These are phyloP conservation scores for Coemansia sp. DNA, from an alignment of 192 early-diverging fungal genomes.

Conservation along the genomic window DNA sequence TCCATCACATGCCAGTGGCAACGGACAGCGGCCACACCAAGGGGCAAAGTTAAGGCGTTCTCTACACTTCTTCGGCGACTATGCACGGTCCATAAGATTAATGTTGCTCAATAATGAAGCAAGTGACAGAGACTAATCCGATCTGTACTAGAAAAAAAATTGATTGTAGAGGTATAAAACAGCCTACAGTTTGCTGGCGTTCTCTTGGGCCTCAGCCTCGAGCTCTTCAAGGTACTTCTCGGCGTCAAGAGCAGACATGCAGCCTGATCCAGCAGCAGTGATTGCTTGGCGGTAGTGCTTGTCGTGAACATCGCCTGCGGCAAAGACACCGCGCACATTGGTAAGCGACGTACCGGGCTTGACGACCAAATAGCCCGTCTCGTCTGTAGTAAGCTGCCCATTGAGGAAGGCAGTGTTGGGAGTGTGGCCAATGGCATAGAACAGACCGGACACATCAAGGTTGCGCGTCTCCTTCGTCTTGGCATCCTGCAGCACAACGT, in stretches of 20 bases:
- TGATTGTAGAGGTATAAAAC: too few relatives aligned
- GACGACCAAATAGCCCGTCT: constrained; percentile 85
- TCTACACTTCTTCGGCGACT: too few relatives aligned
- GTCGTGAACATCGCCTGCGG: constrained; percentile 98
- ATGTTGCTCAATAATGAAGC: too few relatives aligned
- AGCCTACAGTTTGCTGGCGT: constrained; percentile 54
- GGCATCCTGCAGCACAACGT: constrained; percentile 75
- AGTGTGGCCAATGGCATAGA: constrained; percentile 97
- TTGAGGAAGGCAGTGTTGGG: constrained; percentile 79
- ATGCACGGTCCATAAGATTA: too few relatives aligned
- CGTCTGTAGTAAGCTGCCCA: constrained; percentile 79
- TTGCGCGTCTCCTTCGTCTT: constrained; percentile 63
- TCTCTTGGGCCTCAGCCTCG: constrained; percentile 45
- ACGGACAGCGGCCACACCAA: too few relatives aligned
- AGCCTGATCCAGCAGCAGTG: constrained; percentile 94
- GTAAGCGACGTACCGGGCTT: constrained; percentile 78
- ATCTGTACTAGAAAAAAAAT: too few relatives aligned
- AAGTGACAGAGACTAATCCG: too few relatives aligned
- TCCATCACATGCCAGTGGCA: too few relatives aligned
- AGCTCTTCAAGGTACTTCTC: constrained; percentile 92
- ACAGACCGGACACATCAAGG: constrained; percentile 83
- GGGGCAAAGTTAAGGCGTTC: too few relatives aligned
- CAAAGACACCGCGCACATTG: constrained; percentile 91
- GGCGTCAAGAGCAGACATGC: constrained; percentile 96
- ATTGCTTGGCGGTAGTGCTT: constrained; percentile 95